Evolutionary conservation across 805 yeast genomes (phyloP).

Genomic region (Pichia cephalocereana): DNA sequence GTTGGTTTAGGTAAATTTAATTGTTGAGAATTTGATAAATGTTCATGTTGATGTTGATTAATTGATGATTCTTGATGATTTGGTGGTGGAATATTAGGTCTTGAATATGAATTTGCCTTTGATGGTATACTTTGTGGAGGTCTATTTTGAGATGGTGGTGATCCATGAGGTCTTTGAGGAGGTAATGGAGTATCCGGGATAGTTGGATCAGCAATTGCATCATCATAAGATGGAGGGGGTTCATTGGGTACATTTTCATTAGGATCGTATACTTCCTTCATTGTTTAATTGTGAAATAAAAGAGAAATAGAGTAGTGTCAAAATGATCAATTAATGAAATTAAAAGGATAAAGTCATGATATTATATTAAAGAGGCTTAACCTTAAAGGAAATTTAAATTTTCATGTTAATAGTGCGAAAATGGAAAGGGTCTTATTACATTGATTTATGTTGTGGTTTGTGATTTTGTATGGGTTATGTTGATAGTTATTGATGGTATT

Average conservation of each 20-base stretch:
- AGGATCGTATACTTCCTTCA: conserved; percentile 8
- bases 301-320: neutral
- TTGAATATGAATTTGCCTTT: neutral
- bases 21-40: neutral
- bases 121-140: neutral
- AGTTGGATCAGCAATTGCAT: conserved; percentile 22
- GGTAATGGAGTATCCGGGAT: conserved; percentile 7
- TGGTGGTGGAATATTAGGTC: conserved; percentile 8
- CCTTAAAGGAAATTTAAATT: no score
- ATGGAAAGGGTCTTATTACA: no score
- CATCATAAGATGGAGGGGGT: conserved; percentile 41
- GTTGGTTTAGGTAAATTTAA: conserved; percentile 7
- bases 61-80: no score
- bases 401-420: no score
- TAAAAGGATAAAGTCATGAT: no score
- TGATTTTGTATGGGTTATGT: no score
- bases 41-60: no score
- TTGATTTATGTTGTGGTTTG: no score
- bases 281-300: neutral
- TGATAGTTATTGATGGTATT: no score
- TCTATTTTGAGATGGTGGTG: neutral
- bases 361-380: no score
- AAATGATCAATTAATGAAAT: no score
- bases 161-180: conserved; percentile 1
- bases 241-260: conserved; percentile 12